Base-by-base conservation (phyloP, 108 stramenopile genomes). In the Thalassiosira profunda region DNA sequence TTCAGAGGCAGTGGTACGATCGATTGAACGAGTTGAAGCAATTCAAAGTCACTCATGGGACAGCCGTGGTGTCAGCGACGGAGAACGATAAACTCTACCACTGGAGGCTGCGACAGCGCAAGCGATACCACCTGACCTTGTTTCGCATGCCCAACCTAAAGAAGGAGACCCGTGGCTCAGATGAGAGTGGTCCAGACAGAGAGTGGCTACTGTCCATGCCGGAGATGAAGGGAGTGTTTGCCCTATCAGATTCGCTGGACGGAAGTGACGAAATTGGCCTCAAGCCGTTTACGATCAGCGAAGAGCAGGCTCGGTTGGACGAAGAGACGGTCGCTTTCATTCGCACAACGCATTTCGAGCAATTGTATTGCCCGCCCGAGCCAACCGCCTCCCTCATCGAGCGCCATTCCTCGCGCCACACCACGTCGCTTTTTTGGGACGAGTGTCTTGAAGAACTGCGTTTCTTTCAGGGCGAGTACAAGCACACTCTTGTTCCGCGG, bases 101-200 rank as follows among this genome's bases (percentile, higher is more conserved):
- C 12, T 76, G 74, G 74, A 62, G 43, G 11, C 41, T 47, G 28
- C 66, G 74, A 20, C 74, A 76, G 34, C 66, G 74, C 20, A 76
- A 76, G 53, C 33, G 74, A 33, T 76, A 67, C 28, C 74, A 76
- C 56, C 51, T 76, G 9, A 76, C 74, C 54, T 62, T 76, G 43
- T 28, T 33, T 17, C 60, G 58, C 35, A 52, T 61, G n/a, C 74
- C 74, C 30, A 35, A 76, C 23, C 48, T 62, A 15, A 67, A 29
- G 38, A 63, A 17, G 35, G 17, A 18, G 35, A 6, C 14, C 5
- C 57, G 41, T n/a, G 31, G 9, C 15, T 9, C 25, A 1, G 30
- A 36, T n/a, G 48, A 47, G 8, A 44, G 43, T 12, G 44, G 60
- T 14, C 15, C 26, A 28, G 74, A 76, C 28, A 38, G 46, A 17